Evolutionary conservation across 1,284 basidiomycete species (phyloP).

Genomic region (Stereum hirsutum): DNA sequence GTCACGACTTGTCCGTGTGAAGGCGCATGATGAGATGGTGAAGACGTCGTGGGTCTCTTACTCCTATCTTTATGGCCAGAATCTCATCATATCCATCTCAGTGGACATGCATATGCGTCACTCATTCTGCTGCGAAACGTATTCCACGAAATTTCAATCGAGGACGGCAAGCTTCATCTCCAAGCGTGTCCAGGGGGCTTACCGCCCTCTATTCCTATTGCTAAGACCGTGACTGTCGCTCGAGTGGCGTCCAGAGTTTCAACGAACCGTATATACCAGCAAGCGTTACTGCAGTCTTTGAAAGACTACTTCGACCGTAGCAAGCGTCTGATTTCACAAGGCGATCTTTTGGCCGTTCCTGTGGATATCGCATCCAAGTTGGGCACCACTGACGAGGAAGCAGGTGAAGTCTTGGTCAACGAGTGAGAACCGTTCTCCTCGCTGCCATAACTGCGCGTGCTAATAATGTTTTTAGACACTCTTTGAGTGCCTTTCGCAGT

Average conservation of each 20-base stretch:
- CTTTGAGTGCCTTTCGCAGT: not conserved
- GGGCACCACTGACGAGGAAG: slow-evolving; percentile 20
- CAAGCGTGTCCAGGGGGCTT: slow-evolving; percentile 45
- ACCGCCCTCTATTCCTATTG: slow-evolving; percentile 60
- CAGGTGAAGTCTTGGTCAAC: no score
- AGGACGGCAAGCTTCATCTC: slow-evolving; percentile 23
- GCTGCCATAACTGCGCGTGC: no score
- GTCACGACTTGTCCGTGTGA: slow-evolving; percentile 43
- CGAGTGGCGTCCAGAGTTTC: slow-evolving; percentile 79
- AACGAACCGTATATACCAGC: slow-evolving; percentile 67
- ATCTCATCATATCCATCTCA: slow-evolving; percentile 12
- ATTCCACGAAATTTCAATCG: slow-evolving; percentile 16
- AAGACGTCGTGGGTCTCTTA: slow-evolving; percentile 18
- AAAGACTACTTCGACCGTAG: slow-evolving; percentile 55
- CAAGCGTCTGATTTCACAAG: slow-evolving; percentile 63
- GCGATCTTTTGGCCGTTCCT: slow-evolving; percentile 74
- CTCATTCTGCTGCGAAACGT: slow-evolving; percentile 56
- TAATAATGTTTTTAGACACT: no score
- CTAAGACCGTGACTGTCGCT: slow-evolving; percentile 69
- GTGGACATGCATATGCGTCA: slow-evolving; percentile 34
- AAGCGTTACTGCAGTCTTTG: slow-evolving; percentile 60
- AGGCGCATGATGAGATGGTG: slow-evolving; percentile 39
- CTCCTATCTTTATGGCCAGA: not conserved
- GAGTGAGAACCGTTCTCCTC: no score
- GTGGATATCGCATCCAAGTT: slow-evolving; percentile 38